These are phyloP conservation scores for Flammula alnicola DNA, from an alignment of 1,284 basidiomycete species.

Conservation along the genomic window DNA sequence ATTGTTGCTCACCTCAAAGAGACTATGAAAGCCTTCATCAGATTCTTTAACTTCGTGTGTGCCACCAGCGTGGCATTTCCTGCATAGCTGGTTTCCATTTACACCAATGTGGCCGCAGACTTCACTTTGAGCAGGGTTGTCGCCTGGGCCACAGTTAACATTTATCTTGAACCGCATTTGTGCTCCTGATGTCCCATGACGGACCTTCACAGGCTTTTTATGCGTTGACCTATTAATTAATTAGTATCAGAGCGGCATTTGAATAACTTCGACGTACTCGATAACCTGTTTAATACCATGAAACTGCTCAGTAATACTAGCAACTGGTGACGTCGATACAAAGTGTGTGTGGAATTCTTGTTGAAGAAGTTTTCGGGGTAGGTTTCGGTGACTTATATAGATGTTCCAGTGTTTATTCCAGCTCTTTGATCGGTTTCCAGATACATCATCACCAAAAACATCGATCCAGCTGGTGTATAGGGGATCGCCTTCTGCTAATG, in stretches of 20 bases:
- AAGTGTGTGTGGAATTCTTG: constrained; percentile 41
- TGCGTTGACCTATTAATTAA: constrained; percentile 27
- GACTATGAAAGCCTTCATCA: constrained; percentile 29
- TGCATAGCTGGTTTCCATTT: constrained; percentile 34
- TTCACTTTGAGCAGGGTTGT: constrained; percentile 44
- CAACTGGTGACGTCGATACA: constrained; percentile 38
- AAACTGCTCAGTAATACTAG: constrained; percentile 38
- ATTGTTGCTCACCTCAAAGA: constrained; percentile 24
- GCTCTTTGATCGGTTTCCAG: constrained; percentile 34
- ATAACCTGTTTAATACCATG: constrained; percentile 32
- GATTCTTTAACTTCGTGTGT: constrained; percentile 28
- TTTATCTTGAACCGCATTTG: constrained; percentile 26
- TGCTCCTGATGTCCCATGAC: constrained; percentile 19
- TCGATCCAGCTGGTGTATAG: constrained; percentile 33
- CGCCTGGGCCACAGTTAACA: constrained; percentile 32
- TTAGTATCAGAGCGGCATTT: neutral
- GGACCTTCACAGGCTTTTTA: constrained; percentile 29
- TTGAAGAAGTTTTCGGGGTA: constrained; percentile 34
- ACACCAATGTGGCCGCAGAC: constrained; percentile 33
- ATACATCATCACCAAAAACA: constrained; percentile 35
- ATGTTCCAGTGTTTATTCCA: constrained; percentile 39
- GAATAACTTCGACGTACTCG: constrained; percentile 22
- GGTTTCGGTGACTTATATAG: constrained; percentile 34
- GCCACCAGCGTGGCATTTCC: constrained; percentile 38
- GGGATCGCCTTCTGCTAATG: constrained; percentile 32